Conservation (phyloP, 1,284 basidiomycete species). For the Trichosporon coremiiforme region DNA sequence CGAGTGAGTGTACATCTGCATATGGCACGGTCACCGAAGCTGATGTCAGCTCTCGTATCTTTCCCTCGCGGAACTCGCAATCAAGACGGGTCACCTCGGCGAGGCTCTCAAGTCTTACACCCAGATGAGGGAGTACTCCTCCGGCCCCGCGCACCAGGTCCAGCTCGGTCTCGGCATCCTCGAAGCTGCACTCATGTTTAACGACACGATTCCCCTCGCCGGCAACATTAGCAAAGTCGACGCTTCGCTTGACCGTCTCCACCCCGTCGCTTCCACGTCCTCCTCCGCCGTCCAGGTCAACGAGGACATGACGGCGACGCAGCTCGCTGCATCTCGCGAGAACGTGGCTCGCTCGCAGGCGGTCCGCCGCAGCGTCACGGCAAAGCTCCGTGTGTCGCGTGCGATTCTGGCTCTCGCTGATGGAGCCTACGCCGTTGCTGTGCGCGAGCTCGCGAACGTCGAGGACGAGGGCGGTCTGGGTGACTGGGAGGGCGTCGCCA, state of each 20-base stretch:
- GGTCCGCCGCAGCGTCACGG: slow-evolving; percentile 34
- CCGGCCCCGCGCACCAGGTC: slow-evolving; percentile 45
- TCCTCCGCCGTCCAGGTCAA: slow-evolving; percentile 19
- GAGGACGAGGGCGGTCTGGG: slow-evolving; percentile 47
- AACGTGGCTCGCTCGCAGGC: slow-evolving; percentile 33
- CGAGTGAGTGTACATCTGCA: slow-evolving; percentile 37
- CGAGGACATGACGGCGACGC: slow-evolving; percentile 42
- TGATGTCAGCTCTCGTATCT: slow-evolving; percentile 49
- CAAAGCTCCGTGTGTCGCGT: slow-evolving; percentile 43
- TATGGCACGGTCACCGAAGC: not conserved
- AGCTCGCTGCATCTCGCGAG: slow-evolving; percentile 42
- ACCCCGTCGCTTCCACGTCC: slow-evolving; percentile 31
- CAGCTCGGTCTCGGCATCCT: slow-evolving; percentile 47
- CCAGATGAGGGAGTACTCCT: slow-evolving; percentile 43
- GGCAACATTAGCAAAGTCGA: slow-evolving; percentile 50
- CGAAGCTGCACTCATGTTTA: slow-evolving; percentile 47
- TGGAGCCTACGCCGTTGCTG: slow-evolving; percentile 38
- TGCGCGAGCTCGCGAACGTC: slow-evolving; percentile 39
- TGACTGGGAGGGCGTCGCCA: slow-evolving; percentile 49
- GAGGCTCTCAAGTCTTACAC: slow-evolving; percentile 41
- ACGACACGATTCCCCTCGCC: slow-evolving; percentile 37
- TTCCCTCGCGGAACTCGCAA: slow-evolving; percentile 43
- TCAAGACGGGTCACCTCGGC: slow-evolving; percentile 40
- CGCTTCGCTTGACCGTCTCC: slow-evolving; percentile 44
- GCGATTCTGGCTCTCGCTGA: slow-evolving; percentile 38